Evolutionary conservation across 2,329 filamentous ascomycete genomes (phyloP), one percentile per base, ranked within the genome.

Genomic region (Sarocladiaceae sp.): DNA sequence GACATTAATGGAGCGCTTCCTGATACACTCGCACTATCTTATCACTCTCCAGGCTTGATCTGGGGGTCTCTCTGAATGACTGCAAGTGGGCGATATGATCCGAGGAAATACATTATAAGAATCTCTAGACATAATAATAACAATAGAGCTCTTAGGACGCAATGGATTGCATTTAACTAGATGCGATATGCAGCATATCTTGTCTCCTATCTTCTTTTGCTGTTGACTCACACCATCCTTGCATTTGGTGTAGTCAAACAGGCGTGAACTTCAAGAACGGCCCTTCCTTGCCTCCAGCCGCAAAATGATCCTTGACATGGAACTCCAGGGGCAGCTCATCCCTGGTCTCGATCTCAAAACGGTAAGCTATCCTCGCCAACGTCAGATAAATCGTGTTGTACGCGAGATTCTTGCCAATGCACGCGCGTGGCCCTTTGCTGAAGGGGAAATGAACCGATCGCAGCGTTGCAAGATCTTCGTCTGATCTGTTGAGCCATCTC

Each of bases 291-390:
- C 37, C 43, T 13, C 43, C 43, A n/a, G 43, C 43, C 33, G 43
- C 43, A 23, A 45, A 45, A 24, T 45, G 43, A 21, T 45, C 43
- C 32, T 45, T 45, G 43, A 45, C 43, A 32, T 45, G 43, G 32
- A 45, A 45, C 33, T 45, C 43, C 19, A 45, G 43, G 12, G 43
- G 43, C 43, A 45, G 43, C 31, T 33, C 31, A 6, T 33, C 31
- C 31, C 31, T 33, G 7, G n/a, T n/a, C 23, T 40, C 35, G 20
- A 40, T 40, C n/a, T 40, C 21, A 12, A 15, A 37, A 33, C 33
- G 19, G 19, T 33, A 21, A 23, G 20, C 34, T 9, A 34, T 24
- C 43, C 32, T 10, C 10, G 33, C 33, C 33, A 20, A 19, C 15
- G 18, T 35, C 6, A 35, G 33, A 10, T 35, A 20, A 4, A 35